Evolutionary conservation across 2,329 filamentous ascomycete genomes (phyloP), one percentile per base, ranked within the genome.

Genomic region (Pestalotiopsis sp.): DNA sequence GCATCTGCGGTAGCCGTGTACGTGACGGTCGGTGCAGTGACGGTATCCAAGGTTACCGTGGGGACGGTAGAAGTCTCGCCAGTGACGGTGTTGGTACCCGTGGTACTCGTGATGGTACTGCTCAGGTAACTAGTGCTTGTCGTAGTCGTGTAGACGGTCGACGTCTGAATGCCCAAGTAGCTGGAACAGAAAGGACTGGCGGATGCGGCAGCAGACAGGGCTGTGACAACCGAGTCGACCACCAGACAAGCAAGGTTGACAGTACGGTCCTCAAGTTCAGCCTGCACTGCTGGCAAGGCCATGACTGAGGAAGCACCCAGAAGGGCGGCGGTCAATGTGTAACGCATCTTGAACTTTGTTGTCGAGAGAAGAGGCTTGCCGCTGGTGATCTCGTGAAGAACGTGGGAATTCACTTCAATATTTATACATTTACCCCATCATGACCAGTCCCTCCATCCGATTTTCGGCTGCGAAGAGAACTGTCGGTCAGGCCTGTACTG

Each of bases 101-200:
- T 64, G 11, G 62, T 64, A 31, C n/a, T 49, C 17, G 62, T 64
- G 38, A 64, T 31, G 6, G 27, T 45, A 23, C 39, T 64, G 39
- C 31, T 64, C 13, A 52, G n/a, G 39, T 64, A 64, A 4, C 39
- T 64, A 3, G 62, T 64, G 13, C 31, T 49, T 20, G 62, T 64
- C 39, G 62, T 49, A 1, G 62, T 49, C 3, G 62, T 64, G 20
- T 45, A 64, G 20, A 49, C 41, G 20, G 62, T 27, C 11, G 62
- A 64, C 17, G 62, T 64, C 62, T 49, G 20, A n/a, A 64, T 64
- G 13, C 62, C 62, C n/a, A 64, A n/a, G 23, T 45, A 64, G 39
- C 62, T 64, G 39, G 62, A 64, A 39, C 38, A 52, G 23, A 64
- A 64, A 2, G 62, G 62, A 17, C 38, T 64, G n/a, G 62, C 62